phyloP scores from a whole-genome alignment of 2,329 filamentous ascomycete species.

The Aspergillus costaricaensis region DNA sequence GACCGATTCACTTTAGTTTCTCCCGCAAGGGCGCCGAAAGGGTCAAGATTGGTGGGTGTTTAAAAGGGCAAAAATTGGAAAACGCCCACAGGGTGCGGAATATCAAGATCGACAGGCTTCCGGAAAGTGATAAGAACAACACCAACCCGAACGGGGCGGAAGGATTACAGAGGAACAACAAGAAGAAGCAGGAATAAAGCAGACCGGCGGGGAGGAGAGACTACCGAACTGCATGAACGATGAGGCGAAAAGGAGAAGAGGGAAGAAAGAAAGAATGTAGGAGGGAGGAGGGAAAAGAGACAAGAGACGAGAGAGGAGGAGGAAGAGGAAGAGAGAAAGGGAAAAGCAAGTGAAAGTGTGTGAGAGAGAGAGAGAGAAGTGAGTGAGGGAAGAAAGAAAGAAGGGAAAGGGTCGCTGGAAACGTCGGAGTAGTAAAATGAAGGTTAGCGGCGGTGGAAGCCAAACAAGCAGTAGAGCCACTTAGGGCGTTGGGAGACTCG shows the following conservation, averaged over 20 bases:
- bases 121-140: slow-evolving; percentile 13
- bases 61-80: slow-evolving; percentile 15
- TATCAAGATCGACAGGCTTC: slow-evolving; percentile 25
- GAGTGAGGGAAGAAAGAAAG: slow-evolving; percentile 11
- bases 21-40: slow-evolving; percentile 24
- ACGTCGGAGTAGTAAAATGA: slow-evolving; percentile 22
- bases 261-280: slow-evolving; percentile 1
- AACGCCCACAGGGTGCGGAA: slow-evolving; percentile 12
- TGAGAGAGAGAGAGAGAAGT: background rate
- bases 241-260: background rate
- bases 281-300: slow-evolving; percentile 8
- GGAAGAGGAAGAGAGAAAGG: slow-evolving; percentile 9
- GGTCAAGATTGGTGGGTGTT: slow-evolving; percentile 14
- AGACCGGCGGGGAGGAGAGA: background rate
- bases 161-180: slow-evolving; percentile 11
- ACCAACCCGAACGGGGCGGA: slow-evolving; percentile 11
- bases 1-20: slow-evolving; percentile 2
- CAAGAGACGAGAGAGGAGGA: slow-evolving; percentile 11
- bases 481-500: slow-evolving; percentile 21
- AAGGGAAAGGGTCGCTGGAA: slow-evolving; percentile 15
- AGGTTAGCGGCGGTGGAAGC: slow-evolving; percentile 24
- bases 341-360: slow-evolving; percentile 1
- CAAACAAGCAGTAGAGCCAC: slow-evolving; percentile 37
- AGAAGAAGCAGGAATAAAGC: slow-evolving; percentile 13
- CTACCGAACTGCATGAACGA: background rate